Conservation (phyloP, 1,284 basidiomycete species). For the Vanrija sp. region DNA sequence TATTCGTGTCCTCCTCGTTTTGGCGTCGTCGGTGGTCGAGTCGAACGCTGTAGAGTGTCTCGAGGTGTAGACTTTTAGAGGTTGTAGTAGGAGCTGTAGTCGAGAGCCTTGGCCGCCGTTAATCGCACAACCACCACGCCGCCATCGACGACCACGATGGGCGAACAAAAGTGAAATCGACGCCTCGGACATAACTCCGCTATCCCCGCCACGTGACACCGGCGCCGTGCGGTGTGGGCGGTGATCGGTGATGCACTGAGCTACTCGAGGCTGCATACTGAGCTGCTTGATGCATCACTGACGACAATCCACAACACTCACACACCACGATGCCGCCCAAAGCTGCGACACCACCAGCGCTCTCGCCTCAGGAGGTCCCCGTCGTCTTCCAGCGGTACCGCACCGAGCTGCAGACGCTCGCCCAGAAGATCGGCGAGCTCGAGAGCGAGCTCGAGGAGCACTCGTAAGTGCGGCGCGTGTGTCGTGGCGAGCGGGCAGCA, state of each 20-base stretch:
- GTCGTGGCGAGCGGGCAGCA: not conserved
- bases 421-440: slow-evolving; percentile 87
- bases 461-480: slow-evolving; percentile 48
- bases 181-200: not conserved
- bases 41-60: no score
- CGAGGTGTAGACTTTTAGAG: no score
- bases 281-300: not conserved
- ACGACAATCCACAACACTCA: not conserved
- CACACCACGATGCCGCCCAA: slow-evolving; percentile 37
- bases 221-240: not conserved
- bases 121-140: no score
- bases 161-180: slow-evolving; percentile 1
- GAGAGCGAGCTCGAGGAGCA: slow-evolving; percentile 92
- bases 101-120: no score
- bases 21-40: no score
- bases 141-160: no score
- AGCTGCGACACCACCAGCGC: slow-evolving; percentile 23
- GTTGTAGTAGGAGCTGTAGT: no score
- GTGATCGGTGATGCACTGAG: not conserved
- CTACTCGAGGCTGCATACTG: not conserved
- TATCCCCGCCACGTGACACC: not conserved
- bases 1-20: no score
- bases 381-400: slow-evolving; percentile 57
- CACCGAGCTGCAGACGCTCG: slow-evolving; percentile 76
- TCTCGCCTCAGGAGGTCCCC: slow-evolving; percentile 38